Evolutionary conservation across 768 basidiomycete genomes (phyloP).

Genomic region (Boletus speciosus): DNA sequence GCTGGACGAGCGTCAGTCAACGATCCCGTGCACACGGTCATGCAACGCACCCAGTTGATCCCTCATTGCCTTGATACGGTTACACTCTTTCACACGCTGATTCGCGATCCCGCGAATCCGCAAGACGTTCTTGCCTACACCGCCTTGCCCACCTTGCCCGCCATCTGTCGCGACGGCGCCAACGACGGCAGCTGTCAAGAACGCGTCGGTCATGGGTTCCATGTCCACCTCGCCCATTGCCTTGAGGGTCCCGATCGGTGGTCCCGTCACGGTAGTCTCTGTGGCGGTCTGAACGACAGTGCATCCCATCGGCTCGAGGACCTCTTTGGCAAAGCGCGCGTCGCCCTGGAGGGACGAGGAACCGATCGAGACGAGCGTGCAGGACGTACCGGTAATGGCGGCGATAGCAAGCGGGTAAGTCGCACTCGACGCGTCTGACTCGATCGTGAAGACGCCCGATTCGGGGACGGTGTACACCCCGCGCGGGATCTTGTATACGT

Average conservation of each 20-base stretch:
- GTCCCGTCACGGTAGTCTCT: slow-evolving; percentile 90
- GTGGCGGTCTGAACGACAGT: slow-evolving; percentile 81
- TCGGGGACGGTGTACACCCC: slow-evolving; percentile 73
- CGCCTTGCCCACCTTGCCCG: slow-evolving; percentile 37
- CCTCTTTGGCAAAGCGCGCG: slow-evolving; percentile 89
- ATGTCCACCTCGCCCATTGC: slow-evolving; percentile 69
- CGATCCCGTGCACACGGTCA: no score
- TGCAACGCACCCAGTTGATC: slow-evolving; percentile 77
- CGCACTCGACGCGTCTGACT: slow-evolving; percentile 92
- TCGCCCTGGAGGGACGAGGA: slow-evolving; percentile 93
- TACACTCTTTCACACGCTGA: slow-evolving; percentile 97
- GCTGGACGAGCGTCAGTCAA: slow-evolving; percentile 40
- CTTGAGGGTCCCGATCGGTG: slow-evolving; percentile 80
- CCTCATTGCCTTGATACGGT: slow-evolving; percentile 95
- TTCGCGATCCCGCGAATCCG: slow-evolving; percentile 95
- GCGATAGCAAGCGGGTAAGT: slow-evolving; percentile 97
- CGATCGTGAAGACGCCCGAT: slow-evolving; percentile 71
- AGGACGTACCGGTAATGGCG: slow-evolving; percentile 94
- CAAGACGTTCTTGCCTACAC: slow-evolving; percentile 45
- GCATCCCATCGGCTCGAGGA: slow-evolving; percentile 95
- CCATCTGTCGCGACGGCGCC: slow-evolving; percentile 77
- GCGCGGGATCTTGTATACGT: slow-evolving; percentile 86
- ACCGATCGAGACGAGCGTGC: slow-evolving; percentile 92
- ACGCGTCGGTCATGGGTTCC: slow-evolving; percentile 99
- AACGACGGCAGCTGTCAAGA: slow-evolving; percentile 90